Evolutionary conservation across 306 rosid genomes (phyloP).

Genomic region (Corylus avellana): DNA sequence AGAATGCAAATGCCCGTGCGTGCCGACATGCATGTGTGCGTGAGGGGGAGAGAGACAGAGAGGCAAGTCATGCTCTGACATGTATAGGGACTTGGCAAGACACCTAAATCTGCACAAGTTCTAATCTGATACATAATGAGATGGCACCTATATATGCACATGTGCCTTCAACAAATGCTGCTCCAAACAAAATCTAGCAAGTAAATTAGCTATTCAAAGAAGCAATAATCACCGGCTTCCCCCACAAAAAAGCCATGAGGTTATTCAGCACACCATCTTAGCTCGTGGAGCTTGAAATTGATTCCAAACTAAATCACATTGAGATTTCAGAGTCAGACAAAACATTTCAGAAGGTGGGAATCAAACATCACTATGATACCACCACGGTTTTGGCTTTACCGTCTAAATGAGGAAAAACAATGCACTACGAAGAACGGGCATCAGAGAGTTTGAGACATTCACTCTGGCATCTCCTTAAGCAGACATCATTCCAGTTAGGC

Average conservation of each 20-base stretch:
- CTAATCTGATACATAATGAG: background rate
- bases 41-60: background rate
- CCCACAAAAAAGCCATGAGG: background rate
- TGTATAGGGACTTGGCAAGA: background rate
- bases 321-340: background rate
- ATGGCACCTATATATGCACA: background rate
- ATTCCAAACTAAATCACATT: background rate
- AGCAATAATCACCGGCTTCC: background rate
- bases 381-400: background rate
- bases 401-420: background rate
- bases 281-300: background rate
- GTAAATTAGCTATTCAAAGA: background rate
- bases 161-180: background rate
- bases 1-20: background rate
- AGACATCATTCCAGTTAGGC: conserved; percentile 87
- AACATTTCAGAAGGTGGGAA: background rate
- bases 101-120: background rate
- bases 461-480: conserved; percentile 93
- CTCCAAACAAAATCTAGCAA: background rate
- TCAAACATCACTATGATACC: background rate
- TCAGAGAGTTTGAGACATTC: conserved; percentile 84
- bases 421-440: conserved; percentile 54
- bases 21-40: background rate
- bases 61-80: background rate
- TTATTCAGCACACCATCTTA: background rate